A percentile compares a stretch with the other conserved stretches of the same genome.
Conservation (phyloP, 768 basidiomycete genomes). For the Asterophora lycoperdoides region DNA sequence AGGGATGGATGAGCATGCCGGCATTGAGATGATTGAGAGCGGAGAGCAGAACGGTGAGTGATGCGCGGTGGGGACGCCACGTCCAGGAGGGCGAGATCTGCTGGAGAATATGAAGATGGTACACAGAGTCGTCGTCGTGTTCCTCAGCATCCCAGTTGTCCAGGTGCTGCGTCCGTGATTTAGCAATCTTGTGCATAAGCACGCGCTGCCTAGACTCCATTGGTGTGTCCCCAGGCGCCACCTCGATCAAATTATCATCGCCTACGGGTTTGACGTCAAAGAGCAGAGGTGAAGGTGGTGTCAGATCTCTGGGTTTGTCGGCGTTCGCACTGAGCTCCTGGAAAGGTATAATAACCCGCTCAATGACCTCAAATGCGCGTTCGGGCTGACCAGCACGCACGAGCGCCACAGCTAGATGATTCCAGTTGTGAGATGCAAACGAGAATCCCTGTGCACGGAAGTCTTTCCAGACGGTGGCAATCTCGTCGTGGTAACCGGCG, state of each 20-base stretch:
- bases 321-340: slow-evolving; percentile 29
- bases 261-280: slow-evolving; percentile 25
- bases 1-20: slow-evolving; percentile 46
- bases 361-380: slow-evolving; percentile 78
- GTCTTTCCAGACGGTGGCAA: slow-evolving; percentile 64
- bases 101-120: slow-evolving; percentile 56
- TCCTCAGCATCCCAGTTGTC: slow-evolving; percentile 15
- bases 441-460: slow-evolving; percentile 61
- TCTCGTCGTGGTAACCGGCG: slow-evolving; percentile 54
- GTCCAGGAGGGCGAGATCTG: slow-evolving; percentile 60
- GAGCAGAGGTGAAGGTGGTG: slow-evolving; percentile 38
- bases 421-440: slow-evolving; percentile 92
- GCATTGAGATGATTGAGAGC: slow-evolving; percentile 45
- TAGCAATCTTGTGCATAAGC: slow-evolving; percentile 17
- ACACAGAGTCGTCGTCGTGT: slow-evolving; percentile 45
- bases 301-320: slow-evolving; percentile 22
- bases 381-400: slow-evolving; percentile 78
- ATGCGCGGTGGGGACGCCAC: slow-evolving; percentile 59
- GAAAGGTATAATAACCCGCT: slow-evolving; percentile 68
- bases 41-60: slow-evolving; percentile 43
- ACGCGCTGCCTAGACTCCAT: slow-evolving; percentile 26
- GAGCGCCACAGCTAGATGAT: slow-evolving; percentile 71
- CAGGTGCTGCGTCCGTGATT: slow-evolving; percentile 10
- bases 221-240: slow-evolving; percentile 26
- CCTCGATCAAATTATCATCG: slow-evolving; percentile 10